A percentile compares a stretch with the other conserved stretches of the same genome.
phyloP scores from a whole-genome alignment of 2,329 filamentous ascomycete species.

The Penicillium sp. region DNA sequence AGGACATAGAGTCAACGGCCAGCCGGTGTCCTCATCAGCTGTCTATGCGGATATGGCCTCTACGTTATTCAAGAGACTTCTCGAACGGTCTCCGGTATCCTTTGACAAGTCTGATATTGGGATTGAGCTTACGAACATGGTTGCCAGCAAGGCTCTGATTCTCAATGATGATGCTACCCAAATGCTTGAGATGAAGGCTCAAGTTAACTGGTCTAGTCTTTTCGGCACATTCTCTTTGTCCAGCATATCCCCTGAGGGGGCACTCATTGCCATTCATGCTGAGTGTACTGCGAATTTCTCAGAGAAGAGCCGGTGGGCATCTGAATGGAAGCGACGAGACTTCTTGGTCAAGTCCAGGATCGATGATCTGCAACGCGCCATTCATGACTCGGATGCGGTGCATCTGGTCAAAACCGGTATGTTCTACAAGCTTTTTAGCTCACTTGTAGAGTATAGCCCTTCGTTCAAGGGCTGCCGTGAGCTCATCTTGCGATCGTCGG shows the following conservation, averaged over 20 bases:
- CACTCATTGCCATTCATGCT: slow-evolving; percentile 13
- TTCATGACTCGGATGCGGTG: slow-evolving; percentile 66
- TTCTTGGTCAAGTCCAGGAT: slow-evolving; percentile 72
- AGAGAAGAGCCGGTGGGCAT: slow-evolving; percentile 1
- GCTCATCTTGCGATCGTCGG: slow-evolving; percentile 61
- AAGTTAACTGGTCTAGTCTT: too few species aligned
- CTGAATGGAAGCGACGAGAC: slow-evolving; percentile 60
- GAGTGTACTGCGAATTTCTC: slow-evolving; percentile 4
- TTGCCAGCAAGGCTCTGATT: too few species aligned
- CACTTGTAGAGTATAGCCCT: slow-evolving; percentile 60
- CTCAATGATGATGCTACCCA: too few species aligned
- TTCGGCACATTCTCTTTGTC: slow-evolving; percentile 11
- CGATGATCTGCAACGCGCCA: slow-evolving; percentile 42
- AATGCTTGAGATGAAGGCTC: too few species aligned
- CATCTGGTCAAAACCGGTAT: slow-evolving; percentile 76
- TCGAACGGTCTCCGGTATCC: too few species aligned
- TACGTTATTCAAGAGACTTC: too few species aligned
- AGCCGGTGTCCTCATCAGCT: too few species aligned
- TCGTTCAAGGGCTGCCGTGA: slow-evolving; percentile 64
- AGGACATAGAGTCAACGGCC: slow-evolving; percentile 71
- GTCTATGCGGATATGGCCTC: slow-evolving; percentile 63
- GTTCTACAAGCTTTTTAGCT: slow-evolving; percentile 74
- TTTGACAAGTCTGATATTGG: too few species aligned
- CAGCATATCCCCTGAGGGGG: slow-evolving; percentile 8
- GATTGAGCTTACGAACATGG: too few species aligned